phyloP scores from a whole-genome alignment of 371 early-diverging fungal species.

The Mucor velutinosus region DNA sequence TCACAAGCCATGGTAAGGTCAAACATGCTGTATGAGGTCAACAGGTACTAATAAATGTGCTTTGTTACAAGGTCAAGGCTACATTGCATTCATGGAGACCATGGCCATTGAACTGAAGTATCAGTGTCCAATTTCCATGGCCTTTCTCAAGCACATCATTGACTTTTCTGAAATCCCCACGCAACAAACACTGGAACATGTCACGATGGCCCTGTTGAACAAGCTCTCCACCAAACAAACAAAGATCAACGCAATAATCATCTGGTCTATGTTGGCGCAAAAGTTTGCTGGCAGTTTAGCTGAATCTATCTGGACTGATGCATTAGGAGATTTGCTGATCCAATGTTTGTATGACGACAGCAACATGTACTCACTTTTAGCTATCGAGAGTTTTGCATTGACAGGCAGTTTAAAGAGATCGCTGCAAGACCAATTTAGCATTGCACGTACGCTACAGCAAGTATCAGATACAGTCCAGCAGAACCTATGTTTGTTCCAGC shows the following conservation, averaged over 20 bases:
- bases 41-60: not conserved
- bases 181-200: constrained; percentile 20
- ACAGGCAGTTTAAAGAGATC: constrained; percentile 21
- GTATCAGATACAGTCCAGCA: not conserved
- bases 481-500: not conserved
- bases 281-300: constrained; percentile 45
- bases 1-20: constrained; percentile 15
- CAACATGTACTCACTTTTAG: constrained; percentile 33
- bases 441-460: not conserved
- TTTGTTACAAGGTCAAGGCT: constrained; percentile 27
- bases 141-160: constrained; percentile 56
- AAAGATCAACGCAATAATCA: constrained; percentile 44
- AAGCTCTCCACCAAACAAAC: constrained; percentile 47
- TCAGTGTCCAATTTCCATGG: constrained; percentile 51
- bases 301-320: constrained; percentile 35
- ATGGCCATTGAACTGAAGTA: constrained; percentile 28
- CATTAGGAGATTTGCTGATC: constrained; percentile 32
- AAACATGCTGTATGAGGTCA: not conserved
- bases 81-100: constrained; percentile 37
- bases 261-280: constrained; percentile 46
- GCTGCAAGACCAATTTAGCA: not conserved
- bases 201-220: constrained; percentile 44
- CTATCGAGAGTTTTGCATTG: constrained; percentile 47
- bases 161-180: constrained; percentile 52
- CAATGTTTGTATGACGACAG: constrained; percentile 21